phyloP scores from a whole-genome alignment of 371 early-diverging fungal genomes.

The Mortierella sp. region DNA sequence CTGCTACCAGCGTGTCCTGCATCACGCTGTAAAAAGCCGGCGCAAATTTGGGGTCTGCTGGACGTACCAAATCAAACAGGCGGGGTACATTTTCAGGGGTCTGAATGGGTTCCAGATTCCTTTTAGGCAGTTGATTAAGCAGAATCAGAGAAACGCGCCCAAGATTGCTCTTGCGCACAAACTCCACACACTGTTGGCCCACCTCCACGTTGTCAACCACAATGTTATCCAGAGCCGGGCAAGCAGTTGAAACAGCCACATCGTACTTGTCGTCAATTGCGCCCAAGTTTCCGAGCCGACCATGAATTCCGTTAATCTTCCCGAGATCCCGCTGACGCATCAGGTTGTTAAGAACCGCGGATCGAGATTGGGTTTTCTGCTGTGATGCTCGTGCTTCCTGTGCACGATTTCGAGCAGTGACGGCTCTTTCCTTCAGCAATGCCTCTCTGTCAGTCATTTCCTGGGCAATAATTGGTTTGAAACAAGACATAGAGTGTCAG shows the following conservation, averaged over 20 bases:
- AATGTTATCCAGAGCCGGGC: constrained; percentile 88
- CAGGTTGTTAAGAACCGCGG: constrained; percentile 78
- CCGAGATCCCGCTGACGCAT: constrained; percentile 85
- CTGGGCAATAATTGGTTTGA: neutral
- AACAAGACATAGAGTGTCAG: neutral
- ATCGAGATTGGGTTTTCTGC: constrained; percentile 76
- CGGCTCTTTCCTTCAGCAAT: constrained; percentile 27
- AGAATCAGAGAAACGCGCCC: constrained; percentile 95
- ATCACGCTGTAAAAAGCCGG: constrained; percentile 94
- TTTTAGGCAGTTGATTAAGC: constrained; percentile 78
- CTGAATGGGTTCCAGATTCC: constrained; percentile 60
- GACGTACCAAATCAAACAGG: constrained; percentile 92
- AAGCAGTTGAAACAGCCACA: constrained; percentile 96
- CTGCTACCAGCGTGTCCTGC: constrained; percentile 94
- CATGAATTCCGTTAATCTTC: constrained; percentile 88
- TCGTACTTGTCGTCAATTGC: constrained; percentile 96
- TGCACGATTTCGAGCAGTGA: constrained; percentile 67
- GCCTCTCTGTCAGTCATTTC: constrained; percentile 25
- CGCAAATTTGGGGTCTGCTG: constrained; percentile 77
- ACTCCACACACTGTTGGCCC: constrained; percentile 94
- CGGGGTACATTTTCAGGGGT: constrained; percentile 90
- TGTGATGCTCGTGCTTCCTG: constrained; percentile 74
- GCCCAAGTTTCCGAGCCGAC: constrained; percentile 97
- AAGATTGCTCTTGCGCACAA: constrained; percentile 85
- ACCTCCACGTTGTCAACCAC: constrained; percentile 96